phyloP scores from a whole-genome alignment of 1,284 basidiomycete species.

The Vanrija humicola region DNA sequence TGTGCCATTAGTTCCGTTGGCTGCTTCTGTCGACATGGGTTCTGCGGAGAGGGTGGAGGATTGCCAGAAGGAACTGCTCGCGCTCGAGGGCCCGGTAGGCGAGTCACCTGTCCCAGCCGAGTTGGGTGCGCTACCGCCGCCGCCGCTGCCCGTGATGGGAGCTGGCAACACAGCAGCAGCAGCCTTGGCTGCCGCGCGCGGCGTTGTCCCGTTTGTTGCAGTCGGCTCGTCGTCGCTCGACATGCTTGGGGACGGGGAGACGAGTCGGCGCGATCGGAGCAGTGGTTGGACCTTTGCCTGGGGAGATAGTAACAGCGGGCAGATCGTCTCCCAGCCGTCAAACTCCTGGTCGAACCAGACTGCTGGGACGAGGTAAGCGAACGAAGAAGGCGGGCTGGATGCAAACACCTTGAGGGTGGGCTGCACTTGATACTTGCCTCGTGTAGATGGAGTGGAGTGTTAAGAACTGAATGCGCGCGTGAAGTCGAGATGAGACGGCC shows the following conservation, averaged over 20 bases:
- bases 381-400: too few relatives aligned
- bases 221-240: conserved; percentile 18
- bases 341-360: neutral
- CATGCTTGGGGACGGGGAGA: conserved; percentile 18
- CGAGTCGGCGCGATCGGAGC: conserved; percentile 6
- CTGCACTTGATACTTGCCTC: conserved; percentile 2
- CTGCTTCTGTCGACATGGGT: conserved; percentile 2
- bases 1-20: conserved; percentile 2
- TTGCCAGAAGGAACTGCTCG: conserved; percentile 10
- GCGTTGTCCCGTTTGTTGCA: too few relatives aligned
- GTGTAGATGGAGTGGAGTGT: neutral
- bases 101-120: neutral
- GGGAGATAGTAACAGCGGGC: conserved; percentile 12
- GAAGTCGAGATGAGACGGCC: neutral
- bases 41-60: conserved; percentile 1
- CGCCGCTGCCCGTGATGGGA: neutral
- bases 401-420: neutral
- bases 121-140: neutral
- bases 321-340: conserved; percentile 14
- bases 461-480: neutral
- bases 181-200: neutral
- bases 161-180: neutral
- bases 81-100: neutral
- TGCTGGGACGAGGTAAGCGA: neutral
- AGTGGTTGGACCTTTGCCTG: conserved; percentile 4